Percentiles rank a stretch among this genome's conserved stretches.
Evolutionary conservation across 441 rosid species (phyloP).

Genomic region (Euphorbia schlechtendalii): DNA sequence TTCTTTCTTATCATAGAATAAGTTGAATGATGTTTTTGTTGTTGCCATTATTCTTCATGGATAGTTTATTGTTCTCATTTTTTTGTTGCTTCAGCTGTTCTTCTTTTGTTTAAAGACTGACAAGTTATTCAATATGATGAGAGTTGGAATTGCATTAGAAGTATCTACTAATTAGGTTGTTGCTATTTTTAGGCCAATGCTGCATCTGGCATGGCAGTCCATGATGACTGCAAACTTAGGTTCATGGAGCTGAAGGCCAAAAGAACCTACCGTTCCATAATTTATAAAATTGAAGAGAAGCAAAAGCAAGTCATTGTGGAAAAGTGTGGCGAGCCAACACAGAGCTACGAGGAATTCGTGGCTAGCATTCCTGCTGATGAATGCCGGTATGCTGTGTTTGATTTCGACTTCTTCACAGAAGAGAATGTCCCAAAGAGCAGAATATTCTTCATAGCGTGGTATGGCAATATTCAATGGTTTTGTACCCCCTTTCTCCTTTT

Average conservation of each 20-base stretch:
- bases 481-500: not conserved
- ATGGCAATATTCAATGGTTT: not conserved
- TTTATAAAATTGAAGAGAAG: no score
- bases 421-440: slow-evolving; percentile 52
- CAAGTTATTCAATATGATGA: no score
- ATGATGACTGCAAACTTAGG: slow-evolving; percentile 57
- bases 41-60: not conserved
- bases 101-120: not conserved
- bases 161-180: slow-evolving; percentile 9
- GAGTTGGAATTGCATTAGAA: not conserved
- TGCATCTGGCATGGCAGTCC: slow-evolving; percentile 53
- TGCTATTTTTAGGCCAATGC: slow-evolving; percentile 46
- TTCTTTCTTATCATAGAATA: no score
- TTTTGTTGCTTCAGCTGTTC: not conserved
- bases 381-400: slow-evolving; percentile 56
- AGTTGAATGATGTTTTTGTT: not conserved
- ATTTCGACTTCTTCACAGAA: slow-evolving; percentile 45
- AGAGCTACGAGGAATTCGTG: slow-evolving; percentile 41
- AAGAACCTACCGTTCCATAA: slow-evolving; percentile 49
- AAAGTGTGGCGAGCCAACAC: slow-evolving; percentile 44
- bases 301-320: slow-evolving; percentile 43
- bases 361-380: slow-evolving; percentile 53
- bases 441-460: slow-evolving; percentile 64
- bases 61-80: not conserved
- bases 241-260: slow-evolving; percentile 51